Percentiles rank a stretch among this genome's conserved stretches.
Evolutionary conservation across 352 stramenopile genomes (phyloP).

Genomic region (Phytophthora meadii): DNA sequence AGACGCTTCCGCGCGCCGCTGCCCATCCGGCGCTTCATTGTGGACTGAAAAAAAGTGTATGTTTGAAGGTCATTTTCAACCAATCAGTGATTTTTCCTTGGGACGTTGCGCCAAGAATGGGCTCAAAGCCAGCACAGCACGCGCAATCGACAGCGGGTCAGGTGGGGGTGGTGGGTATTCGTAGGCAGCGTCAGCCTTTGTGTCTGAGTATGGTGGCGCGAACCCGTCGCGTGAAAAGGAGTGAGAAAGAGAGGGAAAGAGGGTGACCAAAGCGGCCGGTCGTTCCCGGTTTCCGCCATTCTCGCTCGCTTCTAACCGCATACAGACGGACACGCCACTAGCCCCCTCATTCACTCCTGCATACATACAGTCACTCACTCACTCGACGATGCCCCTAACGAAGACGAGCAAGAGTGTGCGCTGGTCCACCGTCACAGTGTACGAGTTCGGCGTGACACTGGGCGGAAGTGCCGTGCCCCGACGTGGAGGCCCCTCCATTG

Average conservation of each 20-base stretch:
- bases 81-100: conserved; percentile 2
- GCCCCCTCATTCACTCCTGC: no score
- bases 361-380: neutral
- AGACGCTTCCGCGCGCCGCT: conserved; percentile 52
- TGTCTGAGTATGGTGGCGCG: conserved; percentile 18
- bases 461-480: conserved; percentile 60
- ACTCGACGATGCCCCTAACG: conserved; percentile 5
- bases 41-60: neutral
- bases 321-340: neutral
- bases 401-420: conserved; percentile 50
- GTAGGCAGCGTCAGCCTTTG: conserved; percentile 13
- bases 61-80: neutral
- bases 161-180: conserved; percentile 13
- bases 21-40: conserved; percentile 47
- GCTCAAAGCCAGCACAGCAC: conserved; percentile 7
- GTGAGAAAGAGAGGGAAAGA: conserved; percentile 18
- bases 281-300: conserved; percentile 9
- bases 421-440: conserved; percentile 69
- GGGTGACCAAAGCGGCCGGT: no score
- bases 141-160: neutral
- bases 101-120: conserved; percentile 1
- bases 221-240: conserved; percentile 19
- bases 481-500: conserved; percentile 57
- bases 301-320: conserved; percentile 2
- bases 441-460: conserved; percentile 67